Evolutionary conservation across 495 filamentous ascomycete genomes (phyloP).

Genomic region (Penicillium maclennaniae): DNA sequence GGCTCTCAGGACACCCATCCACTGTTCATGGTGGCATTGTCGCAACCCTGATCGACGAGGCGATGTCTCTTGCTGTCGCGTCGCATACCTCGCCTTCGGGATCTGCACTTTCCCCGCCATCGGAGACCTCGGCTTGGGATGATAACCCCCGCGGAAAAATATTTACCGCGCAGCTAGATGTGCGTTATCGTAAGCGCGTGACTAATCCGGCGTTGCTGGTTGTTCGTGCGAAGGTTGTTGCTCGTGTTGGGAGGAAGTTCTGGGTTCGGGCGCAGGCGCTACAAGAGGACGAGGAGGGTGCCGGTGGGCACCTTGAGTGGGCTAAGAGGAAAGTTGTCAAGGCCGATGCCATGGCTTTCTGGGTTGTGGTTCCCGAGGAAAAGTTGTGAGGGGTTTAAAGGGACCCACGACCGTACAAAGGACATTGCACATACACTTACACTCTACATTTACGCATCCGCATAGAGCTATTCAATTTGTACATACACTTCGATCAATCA

Average conservation of each 20-base stretch:
- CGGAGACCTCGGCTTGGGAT: neutral
- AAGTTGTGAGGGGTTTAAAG: conserved; percentile 10
- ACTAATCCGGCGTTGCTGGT: conserved; percentile 31
- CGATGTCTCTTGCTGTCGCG: conserved; percentile 39
- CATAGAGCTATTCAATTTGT: neutral
- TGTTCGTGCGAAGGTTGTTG: conserved; percentile 32
- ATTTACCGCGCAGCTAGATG: conserved; percentile 41
- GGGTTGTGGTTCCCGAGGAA: conserved; percentile 28
- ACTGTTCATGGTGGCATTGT: conserved; percentile 51
- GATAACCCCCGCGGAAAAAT: conserved; percentile 29
- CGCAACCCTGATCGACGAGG: conserved; percentile 69
- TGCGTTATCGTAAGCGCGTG: conserved; percentile 36
- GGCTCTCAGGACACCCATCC: conserved; percentile 36
- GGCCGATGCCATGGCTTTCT: conserved; percentile 43
- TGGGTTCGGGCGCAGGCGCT: conserved; percentile 41
- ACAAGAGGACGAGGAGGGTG: conserved; percentile 32
- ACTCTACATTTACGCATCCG: neutral
- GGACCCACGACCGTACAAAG: no score
- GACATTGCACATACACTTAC: no score
- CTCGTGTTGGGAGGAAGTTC: conserved; percentile 34
- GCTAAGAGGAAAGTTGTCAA: conserved; percentile 30
- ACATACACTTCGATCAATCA: neutral
- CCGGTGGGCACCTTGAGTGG: conserved; percentile 30
- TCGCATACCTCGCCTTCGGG: conserved; percentile 23
- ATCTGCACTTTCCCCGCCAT: neutral